phyloP scores from a whole-genome alignment of 2,329 filamentous ascomycete species.

The Dothideomycetes sp. region DNA sequence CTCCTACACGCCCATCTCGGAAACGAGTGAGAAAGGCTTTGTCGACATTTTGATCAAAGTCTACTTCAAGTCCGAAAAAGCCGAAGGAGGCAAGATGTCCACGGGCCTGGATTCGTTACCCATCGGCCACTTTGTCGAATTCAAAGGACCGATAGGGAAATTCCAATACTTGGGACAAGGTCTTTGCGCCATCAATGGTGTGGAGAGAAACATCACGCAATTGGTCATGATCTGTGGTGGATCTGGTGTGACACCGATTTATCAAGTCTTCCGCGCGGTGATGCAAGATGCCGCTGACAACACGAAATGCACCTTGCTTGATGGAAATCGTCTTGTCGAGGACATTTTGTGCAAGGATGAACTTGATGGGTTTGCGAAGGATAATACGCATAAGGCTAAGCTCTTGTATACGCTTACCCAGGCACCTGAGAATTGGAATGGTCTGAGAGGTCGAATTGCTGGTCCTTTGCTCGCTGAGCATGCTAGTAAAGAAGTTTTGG shows the following conservation, averaged over 20 bases:
- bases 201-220: slow-evolving; percentile 47
- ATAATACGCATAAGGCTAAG: slow-evolving; percentile 49
- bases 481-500: slow-evolving; percentile 28
- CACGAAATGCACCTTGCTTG: slow-evolving; percentile 62
- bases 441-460: slow-evolving; percentile 58
- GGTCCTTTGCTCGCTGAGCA: slow-evolving; percentile 53
- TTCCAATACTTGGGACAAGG: slow-evolving; percentile 70
- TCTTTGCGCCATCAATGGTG: slow-evolving; percentile 50
- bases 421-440: slow-evolving; percentile 56
- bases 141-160: slow-evolving; percentile 82
- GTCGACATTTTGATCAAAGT: slow-evolving; percentile 76
- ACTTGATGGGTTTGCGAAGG: slow-evolving; percentile 53
- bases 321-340: slow-evolving; percentile 67
- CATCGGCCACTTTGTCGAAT: slow-evolving; percentile 64
- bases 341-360: slow-evolving; percentile 76
- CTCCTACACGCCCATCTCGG: slow-evolving; percentile 76
- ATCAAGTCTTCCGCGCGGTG: slow-evolving; percentile 68
- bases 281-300: slow-evolving; percentile 54
- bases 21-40: slow-evolving; percentile 49
- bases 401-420: slow-evolving; percentile 62
- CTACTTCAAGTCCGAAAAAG: slow-evolving; percentile 54
- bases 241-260: slow-evolving; percentile 87
- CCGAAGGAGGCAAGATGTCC: slow-evolving; percentile 70
- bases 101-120: slow-evolving; percentile 65
- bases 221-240: slow-evolving; percentile 86